Base-by-base conservation (phyloP, 2,329 filamentous ascomycete species). In the Fonsecaea pedrosoi region DNA sequence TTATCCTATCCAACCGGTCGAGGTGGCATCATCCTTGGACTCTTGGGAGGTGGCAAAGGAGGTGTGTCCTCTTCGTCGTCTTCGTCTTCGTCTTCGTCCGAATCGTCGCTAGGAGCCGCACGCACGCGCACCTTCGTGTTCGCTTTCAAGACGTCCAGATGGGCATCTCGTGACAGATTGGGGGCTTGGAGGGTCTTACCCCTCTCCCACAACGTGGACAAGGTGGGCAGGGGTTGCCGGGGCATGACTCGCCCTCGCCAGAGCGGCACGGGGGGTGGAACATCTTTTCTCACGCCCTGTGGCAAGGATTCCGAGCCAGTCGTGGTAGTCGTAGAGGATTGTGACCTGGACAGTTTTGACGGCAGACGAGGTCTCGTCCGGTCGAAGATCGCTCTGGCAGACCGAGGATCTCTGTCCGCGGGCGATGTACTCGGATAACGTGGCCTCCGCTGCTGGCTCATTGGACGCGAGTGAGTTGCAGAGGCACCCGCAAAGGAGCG, bases 241-340 rank as follows among this genome's bases (percentile, higher is more conserved):
- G 42, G 4, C 15, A 48, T 5, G 4, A 48, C 42, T 2, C n/a
- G 42, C n/a, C 6, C 25, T 25, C 25, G 25, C 25, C 25, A 10
- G 42, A 48, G 42, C 8, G 42, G 42, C n/a, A 48, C n/a, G n/a
- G 42, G n/a, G n/a, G 42, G 42, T 12, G 42, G 42, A 48, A 48
- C 6, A 48, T 48, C 42, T 18, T 48, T 18, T 6, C 3, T 18
- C 18, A 15, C 7, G 3, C 42, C n/a, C n/a, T 10, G n/a, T 10
- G 42, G 42, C 38, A 42, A 6, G 12, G 25, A 25, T 25, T 42
- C 38, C n/a, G 38, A 5, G 15, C 38, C 38, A 3, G 38, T 15
- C 5, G 5, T 15, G 15, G 1, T 4, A 42, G 38, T 4, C 3
- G 38, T 15, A 42, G 38, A 13, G 12, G 10, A 6, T 6, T 42